Percentiles rank a stretch among this genome's conserved stretches.
phyloP scores from a whole-genome alignment of 176 grass and related monocot species.

The Poa annua region DNA sequence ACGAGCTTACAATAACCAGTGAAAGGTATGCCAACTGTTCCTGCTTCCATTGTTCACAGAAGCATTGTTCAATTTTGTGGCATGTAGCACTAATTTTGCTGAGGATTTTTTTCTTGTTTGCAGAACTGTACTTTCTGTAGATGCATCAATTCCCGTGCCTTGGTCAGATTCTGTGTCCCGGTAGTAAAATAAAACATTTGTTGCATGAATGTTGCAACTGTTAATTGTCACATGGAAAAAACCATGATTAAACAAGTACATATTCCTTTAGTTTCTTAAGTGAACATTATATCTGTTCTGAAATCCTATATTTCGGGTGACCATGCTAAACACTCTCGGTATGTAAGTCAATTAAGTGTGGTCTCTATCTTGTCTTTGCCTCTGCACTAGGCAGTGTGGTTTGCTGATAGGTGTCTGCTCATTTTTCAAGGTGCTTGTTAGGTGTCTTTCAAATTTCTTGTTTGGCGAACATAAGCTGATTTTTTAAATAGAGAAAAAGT shows the following conservation, averaged over 20 bases:
- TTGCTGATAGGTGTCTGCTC: slow-evolving; percentile 9
- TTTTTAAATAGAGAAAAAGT: not conserved
- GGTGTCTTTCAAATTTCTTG: not conserved
- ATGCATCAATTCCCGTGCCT: slow-evolving; percentile 3
- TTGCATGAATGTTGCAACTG: slow-evolving; percentile 18
- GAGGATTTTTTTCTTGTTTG: not conserved
- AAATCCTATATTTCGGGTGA: slow-evolving; percentile 10
- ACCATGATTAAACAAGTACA: not conserved
- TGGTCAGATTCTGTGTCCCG: not conserved
- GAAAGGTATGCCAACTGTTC: slow-evolving; percentile 69
- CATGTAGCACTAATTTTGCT: slow-evolving; percentile 12
- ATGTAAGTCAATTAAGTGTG: not conserved
- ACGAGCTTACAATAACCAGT: slow-evolving; percentile 87
- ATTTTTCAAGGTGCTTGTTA: slow-evolving; percentile 12
- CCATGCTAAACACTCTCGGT: not conserved
- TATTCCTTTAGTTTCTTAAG: slow-evolving; percentile 19
- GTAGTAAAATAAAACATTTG: slow-evolving; percentile 13
- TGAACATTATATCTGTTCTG: slow-evolving; percentile 5
- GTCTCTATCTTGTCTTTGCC: not conserved
- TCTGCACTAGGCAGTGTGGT: slow-evolving; percentile 17
- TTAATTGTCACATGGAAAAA: slow-evolving; percentile 14
- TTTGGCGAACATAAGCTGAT: not conserved
- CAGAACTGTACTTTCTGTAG: slow-evolving; percentile 4
- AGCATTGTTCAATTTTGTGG: slow-evolving; percentile 13
- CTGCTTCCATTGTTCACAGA: not conserved